Percentiles rank a stretch among this genome's conserved stretches.
phyloP scores from a whole-genome alignment of 306 rosid species.

The Gastrolobium villosum region DNA sequence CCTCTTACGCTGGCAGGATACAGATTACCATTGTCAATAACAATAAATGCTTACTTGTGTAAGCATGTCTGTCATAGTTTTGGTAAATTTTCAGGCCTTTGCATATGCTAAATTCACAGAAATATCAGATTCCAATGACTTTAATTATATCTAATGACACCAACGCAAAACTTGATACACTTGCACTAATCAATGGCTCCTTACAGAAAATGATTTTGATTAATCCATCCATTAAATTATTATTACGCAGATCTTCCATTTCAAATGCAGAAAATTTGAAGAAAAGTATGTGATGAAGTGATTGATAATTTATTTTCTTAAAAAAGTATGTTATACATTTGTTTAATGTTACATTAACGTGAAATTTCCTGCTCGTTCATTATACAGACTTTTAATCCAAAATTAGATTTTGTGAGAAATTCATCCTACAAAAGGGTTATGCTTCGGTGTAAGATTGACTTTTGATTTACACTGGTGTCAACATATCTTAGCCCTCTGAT shows the following conservation, averaged over 20 bases:
- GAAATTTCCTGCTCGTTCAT: constrained; percentile 1
- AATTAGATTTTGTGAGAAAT: neutral
- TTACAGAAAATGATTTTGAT: constrained; percentile 1
- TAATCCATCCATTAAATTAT: neutral
- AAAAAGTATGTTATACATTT: neutral
- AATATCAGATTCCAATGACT: constrained; percentile 1
- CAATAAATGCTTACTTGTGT: neutral
- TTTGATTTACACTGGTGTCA: constrained; percentile 9
- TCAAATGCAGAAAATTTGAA: neutral
- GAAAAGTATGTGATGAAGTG: neutral
- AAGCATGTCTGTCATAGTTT: neutral
- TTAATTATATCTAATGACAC: constrained; percentile 18
- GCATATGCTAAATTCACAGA: constrained; percentile 7
- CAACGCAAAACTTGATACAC: constrained; percentile 18
- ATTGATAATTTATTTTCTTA: neutral
- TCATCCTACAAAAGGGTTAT: neutral
- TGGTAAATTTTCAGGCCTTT: neutral
- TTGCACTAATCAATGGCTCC: neutral
- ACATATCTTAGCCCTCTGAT: constrained; percentile 12
- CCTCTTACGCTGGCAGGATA: constrained; percentile 19
- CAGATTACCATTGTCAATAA: neutral
- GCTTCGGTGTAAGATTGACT: neutral
- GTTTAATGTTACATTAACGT: neutral
- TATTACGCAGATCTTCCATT: neutral
- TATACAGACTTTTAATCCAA: constrained; percentile 3